Conservation (phyloP, 768 basidiomycete genomes). For the Cyclocybe cylindracea region DNA sequence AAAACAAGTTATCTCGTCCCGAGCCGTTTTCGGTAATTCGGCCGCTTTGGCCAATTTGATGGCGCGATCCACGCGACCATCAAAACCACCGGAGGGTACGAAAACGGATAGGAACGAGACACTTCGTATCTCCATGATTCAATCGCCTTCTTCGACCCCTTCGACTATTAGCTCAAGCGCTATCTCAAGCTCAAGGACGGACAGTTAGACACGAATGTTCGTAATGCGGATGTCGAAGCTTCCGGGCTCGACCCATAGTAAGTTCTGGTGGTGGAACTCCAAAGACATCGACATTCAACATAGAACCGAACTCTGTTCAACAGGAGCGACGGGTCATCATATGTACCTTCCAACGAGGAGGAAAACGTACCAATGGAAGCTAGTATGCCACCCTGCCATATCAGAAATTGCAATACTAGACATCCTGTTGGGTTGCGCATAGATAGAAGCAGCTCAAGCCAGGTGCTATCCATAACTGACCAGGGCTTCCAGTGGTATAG, state of each 20-base stretch:
- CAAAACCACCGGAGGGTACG: too few species aligned
- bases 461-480: constrained; percentile 44
- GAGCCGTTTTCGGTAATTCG: too few species aligned
- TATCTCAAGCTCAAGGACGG: constrained; percentile 26
- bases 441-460: constrained; percentile 35
- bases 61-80: too few species aligned
- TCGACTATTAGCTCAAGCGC: constrained; percentile 41
- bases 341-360: too few species aligned
- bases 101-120: too few species aligned
- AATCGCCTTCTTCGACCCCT: constrained; percentile 37
- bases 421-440: constrained; percentile 41
- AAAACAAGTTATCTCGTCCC: too few species aligned
- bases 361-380: constrained; percentile 48
- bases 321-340: too few species aligned
- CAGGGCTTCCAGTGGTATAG: constrained; percentile 39
- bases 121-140: constrained; percentile 18
- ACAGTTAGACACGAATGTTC: constrained; percentile 10
- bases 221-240: too few species aligned
- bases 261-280: not conserved
- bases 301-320: too few species aligned
- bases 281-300: not conserved
- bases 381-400: constrained; percentile 47
- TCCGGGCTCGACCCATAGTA: not conserved
- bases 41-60: too few species aligned
- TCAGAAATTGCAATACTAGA: constrained; percentile 43